These are phyloP conservation scores for Penicillium fuscoglaucum DNA, from an alignment of 2,329 filamentous ascomycete species.

Conservation along the genomic window DNA sequence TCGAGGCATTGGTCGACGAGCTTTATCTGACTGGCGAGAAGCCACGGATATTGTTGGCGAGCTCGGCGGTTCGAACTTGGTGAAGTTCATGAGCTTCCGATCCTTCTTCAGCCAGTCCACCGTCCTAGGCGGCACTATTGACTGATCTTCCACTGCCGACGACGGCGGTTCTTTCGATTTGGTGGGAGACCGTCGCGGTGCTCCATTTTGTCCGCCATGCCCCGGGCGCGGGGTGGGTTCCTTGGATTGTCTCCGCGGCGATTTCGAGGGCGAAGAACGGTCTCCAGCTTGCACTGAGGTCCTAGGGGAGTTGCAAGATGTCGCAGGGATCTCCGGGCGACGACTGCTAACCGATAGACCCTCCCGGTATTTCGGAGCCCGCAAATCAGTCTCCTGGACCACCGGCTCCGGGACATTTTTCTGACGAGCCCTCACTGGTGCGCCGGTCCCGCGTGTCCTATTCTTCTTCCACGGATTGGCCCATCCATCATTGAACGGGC, in stretches of 20 bases:
- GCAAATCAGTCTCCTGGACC: slow-evolving; percentile 32
- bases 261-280: slow-evolving; percentile 1
- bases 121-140: slow-evolving; percentile 2
- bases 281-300: not conserved
- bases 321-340: not conserved
- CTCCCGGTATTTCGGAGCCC: slow-evolving; percentile 22
- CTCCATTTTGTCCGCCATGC: not conserved
- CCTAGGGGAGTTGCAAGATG: not conserved
- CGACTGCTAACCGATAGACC: slow-evolving; percentile 11
- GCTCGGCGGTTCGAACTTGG: slow-evolving; percentile 38
- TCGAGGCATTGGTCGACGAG: slow-evolving; percentile 5
- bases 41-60: slow-evolving; percentile 34
- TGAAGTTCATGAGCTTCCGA: slow-evolving; percentile 29
- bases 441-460: slow-evolving; percentile 10
- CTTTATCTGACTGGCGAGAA: slow-evolving; percentile 22
- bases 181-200: slow-evolving; percentile 1
- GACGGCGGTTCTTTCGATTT: not conserved
- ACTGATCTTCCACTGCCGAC: not conserved
- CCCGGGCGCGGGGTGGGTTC: not conserved
- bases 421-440: not conserved
- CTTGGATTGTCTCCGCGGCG: not conserved
- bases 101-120: slow-evolving; percentile 35
- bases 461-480: slow-evolving; percentile 47
- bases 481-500: slow-evolving; percentile 49
- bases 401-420: slow-evolving; percentile 17